phyloP scores from a whole-genome alignment of 306 rosid genomes.

The Astragalus membranaceus region DNA sequence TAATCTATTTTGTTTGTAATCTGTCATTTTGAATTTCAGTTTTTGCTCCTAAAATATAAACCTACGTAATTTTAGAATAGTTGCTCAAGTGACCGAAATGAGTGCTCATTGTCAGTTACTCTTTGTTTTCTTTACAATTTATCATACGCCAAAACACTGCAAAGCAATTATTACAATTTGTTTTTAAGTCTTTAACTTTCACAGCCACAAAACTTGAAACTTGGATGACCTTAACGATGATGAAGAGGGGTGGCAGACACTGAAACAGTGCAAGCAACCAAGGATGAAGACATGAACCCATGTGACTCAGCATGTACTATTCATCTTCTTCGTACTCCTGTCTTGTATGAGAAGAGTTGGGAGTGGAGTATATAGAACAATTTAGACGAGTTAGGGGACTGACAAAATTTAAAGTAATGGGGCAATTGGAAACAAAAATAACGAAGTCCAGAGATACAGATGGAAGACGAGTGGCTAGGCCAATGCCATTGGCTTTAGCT shows the following conservation, averaged over 20 bases:
- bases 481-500: too few species aligned
- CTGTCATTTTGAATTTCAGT: constrained; percentile 12
- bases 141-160: neutral
- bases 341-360: too few species aligned
- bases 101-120: neutral
- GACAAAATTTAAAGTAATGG: too few species aligned
- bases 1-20: constrained; percentile 18
- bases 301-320: neutral
- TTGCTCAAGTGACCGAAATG: neutral
- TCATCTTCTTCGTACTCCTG: too few species aligned
- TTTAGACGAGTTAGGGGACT: too few species aligned
- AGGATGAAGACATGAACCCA: neutral
- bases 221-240: neutral
- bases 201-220: neutral
- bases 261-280: neutral
- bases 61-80: neutral
- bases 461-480: too few species aligned
- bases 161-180: constrained; percentile 1
- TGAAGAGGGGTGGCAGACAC: neutral
- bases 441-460: too few species aligned
- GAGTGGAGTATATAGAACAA: too few species aligned
- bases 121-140: constrained; percentile 1
- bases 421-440: too few species aligned
- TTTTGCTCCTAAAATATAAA: constrained; percentile 6
- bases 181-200: constrained; percentile 1